These are phyloP conservation scores for Pisolithus orientalis DNA, from an alignment of 768 basidiomycete species.

Conservation along the genomic window DNA sequence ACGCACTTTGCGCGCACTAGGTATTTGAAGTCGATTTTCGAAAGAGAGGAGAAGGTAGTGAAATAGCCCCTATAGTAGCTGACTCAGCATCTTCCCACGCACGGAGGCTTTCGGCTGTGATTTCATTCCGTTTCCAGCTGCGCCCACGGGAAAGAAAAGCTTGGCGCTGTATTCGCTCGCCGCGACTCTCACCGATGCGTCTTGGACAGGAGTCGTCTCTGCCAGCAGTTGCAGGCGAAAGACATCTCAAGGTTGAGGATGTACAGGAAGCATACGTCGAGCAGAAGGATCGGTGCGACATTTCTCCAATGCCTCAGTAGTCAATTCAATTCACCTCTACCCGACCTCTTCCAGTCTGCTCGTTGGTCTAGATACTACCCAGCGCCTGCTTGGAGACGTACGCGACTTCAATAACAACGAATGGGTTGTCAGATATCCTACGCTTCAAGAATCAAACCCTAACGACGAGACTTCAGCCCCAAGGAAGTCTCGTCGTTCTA, in stretches of 20 bases:
- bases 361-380: constrained; percentile 69
- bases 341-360: constrained; percentile 37
- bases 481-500: constrained; percentile 30
- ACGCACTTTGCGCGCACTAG: no score
- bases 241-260: constrained; percentile 53
- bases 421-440: constrained; percentile 89
- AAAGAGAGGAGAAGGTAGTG: no score
- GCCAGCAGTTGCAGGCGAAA: constrained; percentile 13
- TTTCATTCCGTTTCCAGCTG: no score
- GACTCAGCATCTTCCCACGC: no score
- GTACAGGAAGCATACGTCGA: constrained; percentile 72
- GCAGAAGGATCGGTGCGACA: constrained; percentile 64
- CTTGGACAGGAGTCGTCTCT: constrained; percentile 8
- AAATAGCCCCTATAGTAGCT: no score
- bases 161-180: not conserved
- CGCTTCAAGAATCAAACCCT: constrained; percentile 44
- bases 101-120: no score
- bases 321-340: not conserved
- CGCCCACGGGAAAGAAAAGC: no score
- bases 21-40: no score
- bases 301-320: not conserved
- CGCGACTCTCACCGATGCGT: constrained; percentile 8
- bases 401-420: constrained; percentile 76
- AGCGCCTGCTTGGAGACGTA: constrained; percentile 61
- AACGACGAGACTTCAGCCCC: constrained; percentile 18